These are phyloP conservation scores for Hymenoscyphus fraxineus DNA, from an alignment of 2,329 filamentous ascomycete species.

Conservation along the genomic window DNA sequence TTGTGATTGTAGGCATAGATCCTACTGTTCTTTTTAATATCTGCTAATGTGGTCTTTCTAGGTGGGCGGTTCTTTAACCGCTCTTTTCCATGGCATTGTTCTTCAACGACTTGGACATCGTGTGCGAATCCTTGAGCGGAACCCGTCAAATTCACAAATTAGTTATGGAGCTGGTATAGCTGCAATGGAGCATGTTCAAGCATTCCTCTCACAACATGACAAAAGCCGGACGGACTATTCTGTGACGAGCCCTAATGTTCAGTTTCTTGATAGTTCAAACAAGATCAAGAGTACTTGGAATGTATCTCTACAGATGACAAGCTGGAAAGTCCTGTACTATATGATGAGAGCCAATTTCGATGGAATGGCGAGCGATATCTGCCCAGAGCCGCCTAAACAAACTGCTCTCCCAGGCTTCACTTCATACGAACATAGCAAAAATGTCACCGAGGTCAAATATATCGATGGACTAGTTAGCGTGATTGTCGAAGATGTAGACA, in stretches of 20 bases:
- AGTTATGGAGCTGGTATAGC: background rate
- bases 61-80: background rate
- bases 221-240: background rate
- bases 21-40: no score
- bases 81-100: background rate
- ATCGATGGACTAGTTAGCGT: background rate
- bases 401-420: background rate
- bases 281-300: no score
- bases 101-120: background rate
- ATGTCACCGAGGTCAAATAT: background rate
- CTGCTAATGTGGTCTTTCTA: background rate
- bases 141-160: background rate
- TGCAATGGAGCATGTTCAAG: background rate
- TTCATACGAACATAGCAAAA: conserved; percentile 1
- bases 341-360: no score
- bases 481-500: background rate
- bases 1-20: no score
- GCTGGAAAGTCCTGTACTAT: no score
- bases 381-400: background rate
- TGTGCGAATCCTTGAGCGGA: background rate
- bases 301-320: no score
- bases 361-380: background rate
- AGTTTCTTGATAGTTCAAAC: no score
- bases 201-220: background rate
- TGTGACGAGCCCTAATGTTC: no score